phyloP scores from a whole-genome alignment of 1,284 basidiomycete genomes.

The Laetiporus sulphureus region DNA sequence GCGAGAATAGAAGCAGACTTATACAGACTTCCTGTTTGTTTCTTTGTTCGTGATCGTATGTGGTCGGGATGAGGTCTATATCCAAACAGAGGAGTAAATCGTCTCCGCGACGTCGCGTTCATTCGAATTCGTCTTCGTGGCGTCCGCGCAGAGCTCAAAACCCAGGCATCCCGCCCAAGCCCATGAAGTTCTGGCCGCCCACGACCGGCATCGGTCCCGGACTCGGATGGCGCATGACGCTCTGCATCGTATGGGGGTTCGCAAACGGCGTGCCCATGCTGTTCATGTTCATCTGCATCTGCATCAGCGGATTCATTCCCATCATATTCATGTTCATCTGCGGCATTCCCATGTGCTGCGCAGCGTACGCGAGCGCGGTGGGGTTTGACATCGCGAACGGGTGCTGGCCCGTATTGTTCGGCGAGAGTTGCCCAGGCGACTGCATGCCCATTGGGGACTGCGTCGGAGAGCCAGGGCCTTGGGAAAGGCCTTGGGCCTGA shows the following conservation, averaged over 20 bases:
- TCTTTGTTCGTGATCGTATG: too few relatives aligned
- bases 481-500: conserved; percentile 25
- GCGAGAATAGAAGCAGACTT: conserved; percentile 12
- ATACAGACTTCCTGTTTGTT: too few relatives aligned
- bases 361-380: conserved; percentile 34
- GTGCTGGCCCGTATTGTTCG: conserved; percentile 34
- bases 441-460: conserved; percentile 20
- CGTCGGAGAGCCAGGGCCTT: conserved; percentile 32
- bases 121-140: not conserved
- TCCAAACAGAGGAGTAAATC: conserved; percentile 15
- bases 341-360: conserved; percentile 48
- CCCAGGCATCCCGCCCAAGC: conserved; percentile 37
- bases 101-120: not conserved
- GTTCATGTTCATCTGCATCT: conserved; percentile 60
- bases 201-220: conserved; percentile 43
- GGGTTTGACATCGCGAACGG: conserved; percentile 47
- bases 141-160: too few relatives aligned
- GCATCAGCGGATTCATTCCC: conserved; percentile 52
- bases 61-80: conserved; percentile 17
- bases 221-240: conserved; percentile 73
- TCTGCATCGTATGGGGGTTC: conserved; percentile 69
- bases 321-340: conserved; percentile 51
- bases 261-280: conserved; percentile 40
- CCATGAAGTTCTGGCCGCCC: conserved; percentile 49
- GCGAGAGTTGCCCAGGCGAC: conserved; percentile 25